phyloP scores from a whole-genome alignment of 345 rosid species.

The Durio zibethinus region DNA sequence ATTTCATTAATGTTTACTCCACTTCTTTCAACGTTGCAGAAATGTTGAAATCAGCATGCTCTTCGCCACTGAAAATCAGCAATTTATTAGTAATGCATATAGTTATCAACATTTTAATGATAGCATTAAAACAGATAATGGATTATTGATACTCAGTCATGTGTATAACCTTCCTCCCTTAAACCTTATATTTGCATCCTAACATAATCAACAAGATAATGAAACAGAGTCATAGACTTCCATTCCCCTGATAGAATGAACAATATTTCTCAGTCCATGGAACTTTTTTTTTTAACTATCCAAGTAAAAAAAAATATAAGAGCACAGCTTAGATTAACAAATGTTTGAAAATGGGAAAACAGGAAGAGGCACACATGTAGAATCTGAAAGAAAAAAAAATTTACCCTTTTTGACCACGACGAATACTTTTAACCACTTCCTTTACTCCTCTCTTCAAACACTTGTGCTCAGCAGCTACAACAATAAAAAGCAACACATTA shows the following conservation, averaged over 20 bases:
- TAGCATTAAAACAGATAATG: not conserved
- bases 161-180: not conserved
- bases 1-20: not conserved
- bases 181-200: not conserved
- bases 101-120: not conserved
- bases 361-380: not conserved
- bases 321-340: not conserved
- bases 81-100: not conserved
- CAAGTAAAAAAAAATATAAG: not conserved
- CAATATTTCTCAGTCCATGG: not conserved
- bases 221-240: not conserved
- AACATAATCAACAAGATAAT: not conserved
- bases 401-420: slow-evolving; percentile 90
- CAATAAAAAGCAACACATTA: not conserved
- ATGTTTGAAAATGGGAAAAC: not conserved
- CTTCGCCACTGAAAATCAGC: not conserved
- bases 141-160: not conserved
- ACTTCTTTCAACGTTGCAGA: not conserved
- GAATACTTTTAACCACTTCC: slow-evolving; percentile 90
- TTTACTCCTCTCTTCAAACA: slow-evolving; percentile 98
- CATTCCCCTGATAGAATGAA: not conserved
- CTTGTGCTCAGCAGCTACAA: slow-evolving; percentile 75
- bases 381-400: not conserved
- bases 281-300: not conserved
- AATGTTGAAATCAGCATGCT: not conserved